These are phyloP conservation scores for Aspergillus awamori DNA, from an alignment of 2,329 filamentous ascomycete genomes.

Conservation along the genomic window DNA sequence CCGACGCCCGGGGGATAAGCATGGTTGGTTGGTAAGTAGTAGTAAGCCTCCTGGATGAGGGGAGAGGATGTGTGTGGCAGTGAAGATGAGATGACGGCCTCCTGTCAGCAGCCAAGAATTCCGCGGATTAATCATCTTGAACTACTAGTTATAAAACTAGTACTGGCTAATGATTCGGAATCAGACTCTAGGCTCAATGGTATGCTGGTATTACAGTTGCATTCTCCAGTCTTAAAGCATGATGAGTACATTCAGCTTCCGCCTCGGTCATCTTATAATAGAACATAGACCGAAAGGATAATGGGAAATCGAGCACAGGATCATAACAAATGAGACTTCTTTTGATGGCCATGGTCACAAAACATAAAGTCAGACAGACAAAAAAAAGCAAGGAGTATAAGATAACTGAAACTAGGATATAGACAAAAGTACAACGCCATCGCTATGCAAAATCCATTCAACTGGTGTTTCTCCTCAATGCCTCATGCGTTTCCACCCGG, in stretches of 20 bases:
- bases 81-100: too few species aligned
- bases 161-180: too few species aligned
- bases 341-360: background rate
- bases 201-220: too few species aligned
- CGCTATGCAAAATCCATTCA: conserved; percentile 37
- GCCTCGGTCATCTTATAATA: background rate
- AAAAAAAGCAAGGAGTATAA: conserved; percentile 2
- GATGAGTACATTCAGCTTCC: conserved; percentile 2
- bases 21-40: too few species aligned
- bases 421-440: conserved; percentile 31
- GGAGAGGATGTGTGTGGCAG: too few species aligned
- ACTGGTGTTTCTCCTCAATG: conserved; percentile 56
- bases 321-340: background rate
- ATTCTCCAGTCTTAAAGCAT: background rate
- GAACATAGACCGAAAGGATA: background rate
- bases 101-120: too few species aligned
- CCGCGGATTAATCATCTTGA: too few species aligned
- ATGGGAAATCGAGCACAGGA: background rate
- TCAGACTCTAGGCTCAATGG: too few species aligned
- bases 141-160: too few species aligned
- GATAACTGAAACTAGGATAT: background rate
- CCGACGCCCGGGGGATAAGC: too few species aligned
- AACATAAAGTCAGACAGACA: background rate
- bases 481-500: conserved; percentile 71
- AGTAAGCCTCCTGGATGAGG: too few species aligned